Conservation (phyloP, 208 protist species). For the Novymonas esmeraldas region DNA sequence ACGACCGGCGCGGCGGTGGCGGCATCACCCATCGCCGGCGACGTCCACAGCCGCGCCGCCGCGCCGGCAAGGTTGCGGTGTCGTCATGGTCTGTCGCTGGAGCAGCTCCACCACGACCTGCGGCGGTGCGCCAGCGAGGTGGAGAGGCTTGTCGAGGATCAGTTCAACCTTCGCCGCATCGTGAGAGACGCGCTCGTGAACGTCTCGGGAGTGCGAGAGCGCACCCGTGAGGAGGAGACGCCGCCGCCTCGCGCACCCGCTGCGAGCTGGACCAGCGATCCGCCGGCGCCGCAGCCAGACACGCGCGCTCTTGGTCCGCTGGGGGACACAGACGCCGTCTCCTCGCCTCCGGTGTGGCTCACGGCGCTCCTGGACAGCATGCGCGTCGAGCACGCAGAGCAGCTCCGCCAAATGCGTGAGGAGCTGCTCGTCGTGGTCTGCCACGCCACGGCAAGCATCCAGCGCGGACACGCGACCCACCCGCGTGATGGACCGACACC, state of each 20-base stretch:
- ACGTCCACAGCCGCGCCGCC: too few species aligned
- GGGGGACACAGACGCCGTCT: not conserved
- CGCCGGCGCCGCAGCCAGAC: too few species aligned
- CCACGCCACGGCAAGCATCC: too few species aligned
- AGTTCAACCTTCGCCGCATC: conserved; percentile 22
- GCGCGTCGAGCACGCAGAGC: not conserved
- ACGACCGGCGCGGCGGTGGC: too few species aligned
- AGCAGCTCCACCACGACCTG: conserved; percentile 38
- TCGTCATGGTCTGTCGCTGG: not conserved
- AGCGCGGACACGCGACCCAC: conserved; percentile 1
- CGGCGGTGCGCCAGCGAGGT: conserved; percentile 33
- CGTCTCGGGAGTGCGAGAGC: not conserved
- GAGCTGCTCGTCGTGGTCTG: conserved; percentile 29
- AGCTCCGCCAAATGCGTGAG: conserved; percentile 23
- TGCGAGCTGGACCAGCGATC: too few species aligned
- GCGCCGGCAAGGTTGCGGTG: too few species aligned
- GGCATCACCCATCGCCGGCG: too few species aligned
- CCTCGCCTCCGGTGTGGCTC: conserved; percentile 13
- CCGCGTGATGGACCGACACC: too few species aligned
- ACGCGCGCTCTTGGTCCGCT: too few species aligned
- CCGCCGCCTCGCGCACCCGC: not conserved
- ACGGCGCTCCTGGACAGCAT: conserved; percentile 13
- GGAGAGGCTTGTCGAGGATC: conserved; percentile 39
- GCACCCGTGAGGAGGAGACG: not conserved
- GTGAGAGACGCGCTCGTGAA: conserved; percentile 9